These are phyloP conservation scores for Acacia acuminata DNA, from an alignment of 306 rosid species.

Conservation along the genomic window DNA sequence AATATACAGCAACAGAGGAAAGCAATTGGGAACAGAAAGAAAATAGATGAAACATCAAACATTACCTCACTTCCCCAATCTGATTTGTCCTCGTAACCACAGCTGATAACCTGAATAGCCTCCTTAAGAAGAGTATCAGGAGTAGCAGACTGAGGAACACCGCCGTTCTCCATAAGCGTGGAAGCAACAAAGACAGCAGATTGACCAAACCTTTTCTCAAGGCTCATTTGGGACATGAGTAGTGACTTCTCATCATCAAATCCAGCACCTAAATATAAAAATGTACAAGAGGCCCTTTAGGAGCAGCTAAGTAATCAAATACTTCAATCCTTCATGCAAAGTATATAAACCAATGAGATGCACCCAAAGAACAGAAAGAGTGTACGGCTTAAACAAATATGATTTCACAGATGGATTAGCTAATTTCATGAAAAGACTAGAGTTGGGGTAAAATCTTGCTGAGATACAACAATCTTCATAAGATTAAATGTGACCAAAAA, in stretches of 20 bases:
- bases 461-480: background rate
- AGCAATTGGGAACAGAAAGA: background rate
- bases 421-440: background rate
- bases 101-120: constrained; percentile 98
- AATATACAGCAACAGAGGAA: background rate
- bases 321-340: background rate
- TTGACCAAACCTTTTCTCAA: constrained; percentile 94
- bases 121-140: constrained; percentile 96
- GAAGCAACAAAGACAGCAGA: constrained; percentile 93
- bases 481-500: background rate
- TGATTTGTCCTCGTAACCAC: constrained; percentile 94
- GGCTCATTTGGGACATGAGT: constrained; percentile 90
- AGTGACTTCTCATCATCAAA: constrained; percentile 90
- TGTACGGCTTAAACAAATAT: background rate
- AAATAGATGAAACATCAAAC: constrained; percentile 6
- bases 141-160: constrained; percentile 95
- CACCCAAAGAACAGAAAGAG: background rate
- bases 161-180: constrained; percentile 97
- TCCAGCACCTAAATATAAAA: constrained; percentile 66
- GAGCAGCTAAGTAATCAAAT: background rate
- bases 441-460: background rate
- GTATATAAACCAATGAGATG: background rate
- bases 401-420: background rate
- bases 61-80: constrained; percentile 95
- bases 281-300: background rate